These are phyloP conservation scores for Metarhizium guizhouense DNA, from an alignment of 2,329 filamentous ascomycete genomes.

Conservation along the genomic window DNA sequence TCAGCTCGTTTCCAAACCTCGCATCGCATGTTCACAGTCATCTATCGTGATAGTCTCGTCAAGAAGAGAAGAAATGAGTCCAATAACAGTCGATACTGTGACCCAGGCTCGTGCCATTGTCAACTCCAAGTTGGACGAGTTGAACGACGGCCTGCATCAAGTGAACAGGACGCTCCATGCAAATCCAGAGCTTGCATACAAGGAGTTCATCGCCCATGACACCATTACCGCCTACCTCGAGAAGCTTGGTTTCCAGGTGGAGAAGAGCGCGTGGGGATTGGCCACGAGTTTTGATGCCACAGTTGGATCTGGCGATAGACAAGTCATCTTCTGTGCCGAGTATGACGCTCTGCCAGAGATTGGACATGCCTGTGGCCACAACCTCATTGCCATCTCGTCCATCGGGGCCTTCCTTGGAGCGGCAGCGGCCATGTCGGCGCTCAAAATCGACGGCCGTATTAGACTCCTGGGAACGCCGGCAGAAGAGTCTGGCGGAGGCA, in stretches of 20 bases:
- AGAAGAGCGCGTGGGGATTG: slow-evolving; percentile 39
- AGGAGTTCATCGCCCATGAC: slow-evolving; percentile 43
- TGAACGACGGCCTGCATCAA: slow-evolving; percentile 9
- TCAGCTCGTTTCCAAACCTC: too few species aligned
- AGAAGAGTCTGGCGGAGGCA: slow-evolving; percentile 34
- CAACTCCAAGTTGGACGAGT: slow-evolving; percentile 11
- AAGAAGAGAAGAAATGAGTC: too few species aligned
- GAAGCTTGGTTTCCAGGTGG: slow-evolving; percentile 34
- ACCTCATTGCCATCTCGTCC: slow-evolving; percentile 32
- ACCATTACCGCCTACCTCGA: slow-evolving; percentile 35
- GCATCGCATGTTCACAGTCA: too few species aligned
- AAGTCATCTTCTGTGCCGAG: slow-evolving; percentile 34
- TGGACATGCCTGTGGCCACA: slow-evolving; percentile 38
- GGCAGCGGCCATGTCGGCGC: slow-evolving; percentile 21
- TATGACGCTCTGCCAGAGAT: slow-evolving; percentile 26
- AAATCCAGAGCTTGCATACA: slow-evolving; percentile 41
- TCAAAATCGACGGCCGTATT: slow-evolving; percentile 23
- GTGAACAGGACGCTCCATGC: slow-evolving; percentile 22
- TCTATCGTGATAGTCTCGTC: too few species aligned
- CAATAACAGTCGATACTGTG: too few species aligned
- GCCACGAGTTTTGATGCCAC: slow-evolving; percentile 41
- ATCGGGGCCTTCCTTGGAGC: slow-evolving; percentile 31
- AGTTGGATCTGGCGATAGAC: slow-evolving; percentile 30
- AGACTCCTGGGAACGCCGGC: slow-evolving; percentile 33
- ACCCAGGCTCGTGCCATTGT: slow-evolving; percentile 5